Conservation (phyloP, 306 rosid genomes). For the Oxytropis ochrocephala region DNA sequence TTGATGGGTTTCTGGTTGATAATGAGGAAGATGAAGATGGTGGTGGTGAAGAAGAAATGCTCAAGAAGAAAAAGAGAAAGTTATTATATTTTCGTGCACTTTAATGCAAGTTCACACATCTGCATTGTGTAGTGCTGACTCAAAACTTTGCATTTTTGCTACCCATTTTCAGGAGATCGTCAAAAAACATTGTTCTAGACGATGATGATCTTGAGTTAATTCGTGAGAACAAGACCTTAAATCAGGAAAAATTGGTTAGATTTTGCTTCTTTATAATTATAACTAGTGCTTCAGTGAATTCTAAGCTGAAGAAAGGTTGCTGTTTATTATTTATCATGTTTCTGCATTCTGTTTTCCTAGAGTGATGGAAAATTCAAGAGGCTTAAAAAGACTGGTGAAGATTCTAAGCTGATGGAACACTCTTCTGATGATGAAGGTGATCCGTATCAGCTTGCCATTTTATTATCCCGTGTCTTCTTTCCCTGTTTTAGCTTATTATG, state of each 20-base stretch:
- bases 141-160: not conserved
- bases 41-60: not conserved
- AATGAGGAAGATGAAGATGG: constrained; percentile 18
- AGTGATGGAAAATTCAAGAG: constrained; percentile 28
- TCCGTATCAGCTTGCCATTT: not conserved
- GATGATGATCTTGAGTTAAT: constrained; percentile 44
- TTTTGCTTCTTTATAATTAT: not conserved
- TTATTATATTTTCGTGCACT: not conserved
- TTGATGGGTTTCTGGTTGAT: constrained; percentile 36
- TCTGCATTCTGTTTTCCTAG: constrained; percentile 15
- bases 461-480: not conserved
- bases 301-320: not conserved
- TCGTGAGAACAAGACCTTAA: constrained; percentile 24
- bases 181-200: constrained; percentile 24
- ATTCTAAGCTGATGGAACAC: not conserved
- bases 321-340: not conserved
- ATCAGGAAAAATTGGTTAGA: constrained; percentile 20
- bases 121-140: not conserved
- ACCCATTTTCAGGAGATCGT: constrained; percentile 29
- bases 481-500: not conserved
- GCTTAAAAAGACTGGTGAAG: constrained; percentile 26
- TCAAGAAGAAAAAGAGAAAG: constrained; percentile 29
- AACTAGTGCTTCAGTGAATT: not conserved
- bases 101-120: constrained; percentile 12
- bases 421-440: constrained; percentile 27